phyloP scores from a whole-genome alignment of 2,329 filamentous ascomycete genomes.

The Balansia obtecta region DNA sequence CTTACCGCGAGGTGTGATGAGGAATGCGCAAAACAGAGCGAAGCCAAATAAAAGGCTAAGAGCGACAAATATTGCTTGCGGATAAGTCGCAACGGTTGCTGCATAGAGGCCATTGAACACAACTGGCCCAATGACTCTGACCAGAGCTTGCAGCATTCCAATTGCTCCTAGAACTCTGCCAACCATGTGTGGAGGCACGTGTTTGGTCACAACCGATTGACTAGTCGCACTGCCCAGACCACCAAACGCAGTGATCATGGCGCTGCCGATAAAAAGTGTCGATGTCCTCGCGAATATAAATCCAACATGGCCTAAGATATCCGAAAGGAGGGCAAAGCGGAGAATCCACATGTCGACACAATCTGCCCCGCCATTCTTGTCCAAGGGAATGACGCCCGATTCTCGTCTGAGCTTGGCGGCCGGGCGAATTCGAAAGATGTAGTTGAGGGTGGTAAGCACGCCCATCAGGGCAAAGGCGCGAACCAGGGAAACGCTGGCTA shows the following conservation, averaged over 20 bases:
- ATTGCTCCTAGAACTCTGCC: conserved; percentile 83
- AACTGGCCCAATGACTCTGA: conserved; percentile 66
- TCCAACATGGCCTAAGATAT: conserved; percentile 62
- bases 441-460: conserved; percentile 65
- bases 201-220: conserved; percentile 78
- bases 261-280: conserved; percentile 56
- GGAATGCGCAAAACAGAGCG: conserved; percentile 54
- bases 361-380: conserved; percentile 59
- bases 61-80: conserved; percentile 74
- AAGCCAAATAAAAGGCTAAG: conserved; percentile 53
- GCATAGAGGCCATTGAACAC: conserved; percentile 82
- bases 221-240: conserved; percentile 78
- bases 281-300: conserved; percentile 55
- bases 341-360: conserved; percentile 66
- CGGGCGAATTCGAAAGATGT: conserved; percentile 52
- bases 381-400: conserved; percentile 22
- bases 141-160: conserved; percentile 72
- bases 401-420: conserved; percentile 27
- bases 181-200: conserved; percentile 69
- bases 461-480: conserved; percentile 66
- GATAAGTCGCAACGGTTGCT: conserved; percentile 62
- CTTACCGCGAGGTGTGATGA: conserved; percentile 65
- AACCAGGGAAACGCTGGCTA: conserved; percentile 65
- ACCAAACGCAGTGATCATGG: conserved; percentile 62
- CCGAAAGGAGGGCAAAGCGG: conserved; percentile 61